Evolutionary conservation across 176 grass and related monocot species (phyloP).

Genomic region (Triticum dicoccoides): DNA sequence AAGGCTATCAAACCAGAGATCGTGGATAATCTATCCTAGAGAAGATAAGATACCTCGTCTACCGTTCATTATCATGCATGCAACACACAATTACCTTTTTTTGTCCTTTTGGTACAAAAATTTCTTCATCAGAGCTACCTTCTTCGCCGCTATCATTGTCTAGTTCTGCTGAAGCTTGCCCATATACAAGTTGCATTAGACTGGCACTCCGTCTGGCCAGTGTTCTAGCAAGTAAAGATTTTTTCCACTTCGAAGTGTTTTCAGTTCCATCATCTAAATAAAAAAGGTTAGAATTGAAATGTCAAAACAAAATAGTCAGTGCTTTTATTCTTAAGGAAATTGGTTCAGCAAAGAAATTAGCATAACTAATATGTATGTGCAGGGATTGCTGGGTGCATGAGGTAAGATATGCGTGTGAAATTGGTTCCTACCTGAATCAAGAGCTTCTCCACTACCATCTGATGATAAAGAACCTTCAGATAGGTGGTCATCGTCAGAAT

Average conservation of each 20-base stretch:
- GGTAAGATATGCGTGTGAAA: slow-evolving; percentile 5
- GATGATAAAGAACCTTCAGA: slow-evolving; percentile 58
- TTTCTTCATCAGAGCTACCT: slow-evolving; percentile 65
- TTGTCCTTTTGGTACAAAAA: slow-evolving; percentile 83
- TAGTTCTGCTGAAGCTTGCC: slow-evolving; percentile 39
- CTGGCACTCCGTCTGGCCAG: slow-evolving; percentile 54
- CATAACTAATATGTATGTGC: not conserved
- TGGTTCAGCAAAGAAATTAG: slow-evolving; percentile 24
- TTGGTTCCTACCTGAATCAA: slow-evolving; percentile 53
- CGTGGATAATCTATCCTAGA: slow-evolving; percentile 4
- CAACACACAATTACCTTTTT: slow-evolving; percentile 39
- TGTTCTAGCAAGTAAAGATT: slow-evolving; percentile 69
- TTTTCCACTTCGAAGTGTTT: slow-evolving; percentile 89
- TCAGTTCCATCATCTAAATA: slow-evolving; percentile 52
- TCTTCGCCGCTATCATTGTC: slow-evolving; percentile 34
- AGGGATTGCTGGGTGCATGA: not conserved
- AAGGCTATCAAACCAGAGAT: not conserved
- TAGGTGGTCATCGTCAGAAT: slow-evolving; percentile 58
- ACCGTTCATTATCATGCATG: not conserved
- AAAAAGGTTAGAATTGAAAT: slow-evolving; percentile 19
- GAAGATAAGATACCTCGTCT: not conserved
- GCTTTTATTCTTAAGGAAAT: not conserved
- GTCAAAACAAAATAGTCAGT: not conserved
- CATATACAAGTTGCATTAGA: slow-evolving; percentile 91
- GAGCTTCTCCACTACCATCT: slow-evolving; percentile 47